phyloP scores from a whole-genome alignment of 805 yeast species.

The Geotrichum ghanense region DNA sequence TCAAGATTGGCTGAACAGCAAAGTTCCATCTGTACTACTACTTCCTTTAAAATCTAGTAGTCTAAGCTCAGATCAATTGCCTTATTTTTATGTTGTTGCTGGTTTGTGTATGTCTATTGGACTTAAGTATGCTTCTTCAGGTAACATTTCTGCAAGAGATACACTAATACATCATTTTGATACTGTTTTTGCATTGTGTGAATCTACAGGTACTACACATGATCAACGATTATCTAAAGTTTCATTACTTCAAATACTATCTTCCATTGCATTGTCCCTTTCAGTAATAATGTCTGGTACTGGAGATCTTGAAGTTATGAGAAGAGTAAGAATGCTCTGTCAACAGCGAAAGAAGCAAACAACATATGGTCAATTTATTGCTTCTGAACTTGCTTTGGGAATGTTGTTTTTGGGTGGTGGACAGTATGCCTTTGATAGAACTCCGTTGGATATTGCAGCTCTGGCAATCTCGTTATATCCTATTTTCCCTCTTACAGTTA shows the following conservation, averaged over 20 bases:
- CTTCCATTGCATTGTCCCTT: slow-evolving; percentile 48
- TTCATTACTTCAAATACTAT: slow-evolving; percentile 45
- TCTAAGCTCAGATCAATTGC: slow-evolving; percentile 50
- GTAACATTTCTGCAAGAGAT: slow-evolving; percentile 40
- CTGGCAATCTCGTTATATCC: slow-evolving; percentile 74
- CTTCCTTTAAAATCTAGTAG: slow-evolving; percentile 19
- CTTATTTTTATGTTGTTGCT: slow-evolving; percentile 52
- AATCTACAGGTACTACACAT: slow-evolving; percentile 34
- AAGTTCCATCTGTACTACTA: slow-evolving; percentile 40
- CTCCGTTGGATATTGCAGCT: slow-evolving; percentile 54
- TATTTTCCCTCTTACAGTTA: slow-evolving; percentile 36
- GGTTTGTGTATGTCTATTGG: slow-evolving; percentile 72
- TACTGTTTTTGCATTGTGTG: slow-evolving; percentile 33
- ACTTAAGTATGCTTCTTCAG: slow-evolving; percentile 63
- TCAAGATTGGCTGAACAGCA: slow-evolving; percentile 43
- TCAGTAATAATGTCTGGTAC: slow-evolving; percentile 82
- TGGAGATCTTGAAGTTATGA: slow-evolving; percentile 71
- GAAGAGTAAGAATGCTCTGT: slow-evolving; percentile 61
- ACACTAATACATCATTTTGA: slow-evolving; percentile 47
- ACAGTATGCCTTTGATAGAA: slow-evolving; percentile 63
- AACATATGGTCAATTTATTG: slow-evolving; percentile 63
- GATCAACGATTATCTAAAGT: slow-evolving; percentile 47
- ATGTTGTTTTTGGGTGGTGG: slow-evolving; percentile 87
- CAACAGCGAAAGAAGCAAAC: slow-evolving; percentile 31
- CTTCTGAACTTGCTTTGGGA: slow-evolving; percentile 74